Percentiles rank a stretch among this genome's conserved stretches.
Conservation (phyloP, 2,329 filamentous ascomycete species). For the Ophiostoma montium region DNA sequence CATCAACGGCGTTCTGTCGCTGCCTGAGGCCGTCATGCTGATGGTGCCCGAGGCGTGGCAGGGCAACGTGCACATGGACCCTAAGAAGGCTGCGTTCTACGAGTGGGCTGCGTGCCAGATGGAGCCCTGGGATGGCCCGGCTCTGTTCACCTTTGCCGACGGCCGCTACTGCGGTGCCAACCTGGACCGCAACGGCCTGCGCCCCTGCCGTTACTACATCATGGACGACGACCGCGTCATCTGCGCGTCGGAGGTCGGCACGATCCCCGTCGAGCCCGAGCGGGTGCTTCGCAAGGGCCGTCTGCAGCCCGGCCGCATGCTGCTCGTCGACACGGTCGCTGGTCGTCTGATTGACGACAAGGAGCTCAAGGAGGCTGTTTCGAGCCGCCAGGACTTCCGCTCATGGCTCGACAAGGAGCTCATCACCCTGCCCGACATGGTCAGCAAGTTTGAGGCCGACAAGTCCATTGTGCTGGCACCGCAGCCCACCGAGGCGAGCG, state of each 20-base stretch:
- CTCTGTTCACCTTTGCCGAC: constrained; percentile 93
- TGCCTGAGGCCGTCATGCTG: constrained; percentile 94
- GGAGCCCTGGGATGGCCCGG: constrained; percentile 97
- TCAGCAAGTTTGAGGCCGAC: constrained; percentile 46
- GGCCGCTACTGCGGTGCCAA: constrained; percentile 95
- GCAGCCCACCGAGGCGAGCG: constrained; percentile 50
- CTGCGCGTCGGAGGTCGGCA: constrained; percentile 91
- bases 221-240: constrained; percentile 95
- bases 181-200: constrained; percentile 85
- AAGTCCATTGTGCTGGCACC: constrained; percentile 47
- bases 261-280: constrained; percentile 83
- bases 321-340: constrained; percentile 77
- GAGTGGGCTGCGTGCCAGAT: constrained; percentile 98
- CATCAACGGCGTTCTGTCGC: constrained; percentile 88
- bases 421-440: constrained; percentile 63
- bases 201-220: constrained; percentile 93
- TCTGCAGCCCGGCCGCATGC: constrained; percentile 87
- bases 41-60: constrained; percentile 99
- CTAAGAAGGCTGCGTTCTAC: constrained; percentile 92
- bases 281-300: constrained; percentile 83
- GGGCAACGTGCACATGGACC: constrained; percentile 82
- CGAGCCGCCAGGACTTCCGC: constrained; percentile 77
- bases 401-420: constrained; percentile 79
- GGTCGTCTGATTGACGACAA: constrained; percentile 90
- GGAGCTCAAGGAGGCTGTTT: constrained; percentile 79